Evolutionary conservation across 2,329 filamentous ascomycete species (phyloP).

Genomic region (Penicillium psychrosexuale): DNA sequence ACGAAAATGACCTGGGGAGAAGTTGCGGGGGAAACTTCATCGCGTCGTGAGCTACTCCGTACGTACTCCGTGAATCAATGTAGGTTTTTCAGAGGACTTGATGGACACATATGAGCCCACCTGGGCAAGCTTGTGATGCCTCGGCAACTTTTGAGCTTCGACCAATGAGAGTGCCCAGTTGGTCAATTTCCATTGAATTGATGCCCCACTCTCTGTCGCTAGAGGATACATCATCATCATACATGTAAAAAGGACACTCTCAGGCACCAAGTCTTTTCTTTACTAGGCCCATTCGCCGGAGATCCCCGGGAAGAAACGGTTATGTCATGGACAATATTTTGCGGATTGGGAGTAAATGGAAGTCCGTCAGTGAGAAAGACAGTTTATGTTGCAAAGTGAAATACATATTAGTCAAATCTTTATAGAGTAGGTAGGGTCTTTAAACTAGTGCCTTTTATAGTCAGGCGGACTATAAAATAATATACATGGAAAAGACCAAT

Average conservation of each 20-base stretch:
- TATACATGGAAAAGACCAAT: neutral
- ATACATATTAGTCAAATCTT: neutral
- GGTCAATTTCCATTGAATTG: neutral
- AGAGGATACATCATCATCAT: neutral
- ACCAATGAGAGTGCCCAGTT: slow-evolving; percentile 9
- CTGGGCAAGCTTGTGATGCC: slow-evolving; percentile 18
- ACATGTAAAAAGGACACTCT: neutral
- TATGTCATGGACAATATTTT: neutral
- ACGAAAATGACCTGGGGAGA: neutral
- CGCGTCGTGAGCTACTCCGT: neutral
- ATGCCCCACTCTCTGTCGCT: neutral
- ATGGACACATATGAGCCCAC: neutral
- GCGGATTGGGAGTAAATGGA: neutral
- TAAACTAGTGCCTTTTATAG: neutral
- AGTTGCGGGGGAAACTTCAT: neutral
- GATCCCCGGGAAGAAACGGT: neutral
- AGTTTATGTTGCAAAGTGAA: neutral
- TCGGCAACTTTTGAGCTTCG: slow-evolving; percentile 12
- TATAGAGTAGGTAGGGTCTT: neutral
- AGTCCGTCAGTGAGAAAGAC: neutral
- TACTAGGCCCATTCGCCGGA: neutral
- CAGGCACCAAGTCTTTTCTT: neutral
- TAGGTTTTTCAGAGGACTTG: neutral
- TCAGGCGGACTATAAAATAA: neutral
- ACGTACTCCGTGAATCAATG: neutral